These are phyloP conservation scores for Nemania serpens DNA, from an alignment of 2,329 filamentous ascomycete species.

Conservation along the genomic window DNA sequence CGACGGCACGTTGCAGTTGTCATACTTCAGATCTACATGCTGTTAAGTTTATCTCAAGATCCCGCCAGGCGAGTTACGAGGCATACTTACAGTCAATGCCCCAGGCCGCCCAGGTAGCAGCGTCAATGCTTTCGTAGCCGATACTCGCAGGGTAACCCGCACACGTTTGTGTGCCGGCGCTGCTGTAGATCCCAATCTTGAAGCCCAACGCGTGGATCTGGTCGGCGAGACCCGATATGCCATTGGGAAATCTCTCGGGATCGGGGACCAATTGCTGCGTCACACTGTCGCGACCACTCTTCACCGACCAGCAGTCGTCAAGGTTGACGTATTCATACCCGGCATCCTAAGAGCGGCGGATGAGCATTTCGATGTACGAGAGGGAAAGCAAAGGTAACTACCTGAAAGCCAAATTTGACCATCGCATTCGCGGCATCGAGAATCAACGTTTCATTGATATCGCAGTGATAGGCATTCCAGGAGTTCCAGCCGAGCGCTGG, in stretches of 20 bases:
- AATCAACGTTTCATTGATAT: conserved; percentile 56
- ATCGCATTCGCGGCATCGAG: conserved; percentile 48
- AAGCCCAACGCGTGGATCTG: conserved; percentile 60
- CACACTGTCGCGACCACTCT: conserved; percentile 46
- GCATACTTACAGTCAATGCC: conserved; percentile 56
- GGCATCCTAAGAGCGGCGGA: conserved; percentile 49
- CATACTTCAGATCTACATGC: conserved; percentile 57
- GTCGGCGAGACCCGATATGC: conserved; percentile 58
- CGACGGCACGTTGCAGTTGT: conserved; percentile 55
- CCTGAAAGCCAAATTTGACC: conserved; percentile 51
- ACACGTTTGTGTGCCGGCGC: conserved; percentile 57
- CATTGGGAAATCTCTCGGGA: conserved; percentile 58
- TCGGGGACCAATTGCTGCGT: conserved; percentile 54
- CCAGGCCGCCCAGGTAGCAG: conserved; percentile 61
- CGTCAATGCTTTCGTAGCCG: conserved; percentile 62
- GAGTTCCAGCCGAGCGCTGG: conserved; percentile 55
- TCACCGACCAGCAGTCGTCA: conserved; percentile 65
- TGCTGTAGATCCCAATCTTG: conserved; percentile 68
- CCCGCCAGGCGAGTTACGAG: background rate
- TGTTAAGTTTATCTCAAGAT: conserved; percentile 25
- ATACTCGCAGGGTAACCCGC: conserved; percentile 61
- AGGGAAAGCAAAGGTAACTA: background rate
- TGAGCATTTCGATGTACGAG: background rate
- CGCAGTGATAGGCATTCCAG: conserved; percentile 58
- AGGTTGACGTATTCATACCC: conserved; percentile 65